Evolutionary conservation across 1,284 basidiomycete species (phyloP).

Genomic region (Trichosporon ovoides): DNA sequence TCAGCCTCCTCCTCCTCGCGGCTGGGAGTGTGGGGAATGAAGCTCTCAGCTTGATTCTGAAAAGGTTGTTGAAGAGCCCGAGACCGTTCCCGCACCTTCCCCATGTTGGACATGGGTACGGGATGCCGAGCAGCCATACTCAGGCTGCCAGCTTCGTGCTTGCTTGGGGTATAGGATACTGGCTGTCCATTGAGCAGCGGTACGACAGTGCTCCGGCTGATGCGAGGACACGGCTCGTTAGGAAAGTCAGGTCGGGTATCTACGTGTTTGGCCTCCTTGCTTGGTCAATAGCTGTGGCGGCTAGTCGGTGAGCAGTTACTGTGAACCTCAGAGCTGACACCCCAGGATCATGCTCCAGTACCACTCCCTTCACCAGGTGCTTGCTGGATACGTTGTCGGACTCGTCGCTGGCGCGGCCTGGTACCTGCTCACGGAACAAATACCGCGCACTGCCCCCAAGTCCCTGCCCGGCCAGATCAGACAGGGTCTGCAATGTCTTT

Average conservation of each 20-base stretch:
- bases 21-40: slow-evolving; percentile 41
- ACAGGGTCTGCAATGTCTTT: slow-evolving; percentile 24
- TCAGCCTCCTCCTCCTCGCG: slow-evolving; percentile 38
- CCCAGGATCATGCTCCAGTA: slow-evolving; percentile 42
- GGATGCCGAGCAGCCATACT: slow-evolving; percentile 47
- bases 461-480: slow-evolving; percentile 26
- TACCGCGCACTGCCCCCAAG: slow-evolving; percentile 28
- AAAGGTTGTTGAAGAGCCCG: slow-evolving; percentile 26
- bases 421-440: slow-evolving; percentile 34
- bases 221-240: slow-evolving; percentile 5
- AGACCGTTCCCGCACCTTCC: slow-evolving; percentile 15
- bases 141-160: slow-evolving; percentile 42
- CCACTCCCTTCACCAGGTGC: slow-evolving; percentile 40
- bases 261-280: slow-evolving; percentile 35
- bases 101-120: slow-evolving; percentile 41
- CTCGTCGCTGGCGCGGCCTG: slow-evolving; percentile 26
- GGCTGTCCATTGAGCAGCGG: slow-evolving; percentile 18
- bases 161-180: slow-evolving; percentile 39
- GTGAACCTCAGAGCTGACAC: background rate
- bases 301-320: background rate
- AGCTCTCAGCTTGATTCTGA: slow-evolving; percentile 32
- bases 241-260: slow-evolving; percentile 24
- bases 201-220: background rate
- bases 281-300: slow-evolving; percentile 40
- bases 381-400: slow-evolving; percentile 36